A percentile compares a stretch with the other conserved stretches of the same genome.
Evolutionary conservation across 2,329 filamentous ascomycete species (phyloP).

Genomic region (Amauroascus verrucosus): DNA sequence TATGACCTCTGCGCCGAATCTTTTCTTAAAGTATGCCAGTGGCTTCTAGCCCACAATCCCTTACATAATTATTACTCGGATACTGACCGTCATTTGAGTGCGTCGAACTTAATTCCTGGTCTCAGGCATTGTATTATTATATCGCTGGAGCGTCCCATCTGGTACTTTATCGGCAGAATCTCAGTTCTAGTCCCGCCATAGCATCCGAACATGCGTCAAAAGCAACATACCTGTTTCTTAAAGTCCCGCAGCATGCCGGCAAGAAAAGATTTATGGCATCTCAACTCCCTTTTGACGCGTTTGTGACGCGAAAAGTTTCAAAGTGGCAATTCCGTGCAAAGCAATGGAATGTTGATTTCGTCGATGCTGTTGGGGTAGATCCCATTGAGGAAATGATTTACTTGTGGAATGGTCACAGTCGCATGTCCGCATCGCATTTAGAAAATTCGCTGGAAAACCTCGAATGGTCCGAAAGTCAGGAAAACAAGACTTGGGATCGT

Average conservation of each 20-base stretch:
- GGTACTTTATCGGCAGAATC: conserved; percentile 59
- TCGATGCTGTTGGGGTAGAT: conserved; percentile 70
- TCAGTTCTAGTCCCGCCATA: conserved; percentile 27
- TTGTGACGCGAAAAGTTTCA: conserved; percentile 68
- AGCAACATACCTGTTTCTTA: conserved; percentile 60
- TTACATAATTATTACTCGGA: background rate
- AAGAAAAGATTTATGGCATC: conserved; percentile 84
- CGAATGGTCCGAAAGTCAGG: conserved; percentile 56
- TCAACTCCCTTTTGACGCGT: conserved; percentile 81
- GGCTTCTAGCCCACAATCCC: background rate
- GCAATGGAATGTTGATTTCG: conserved; percentile 54
- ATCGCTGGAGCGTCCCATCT: conserved; percentile 69
- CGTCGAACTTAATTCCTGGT: conserved; percentile 80
- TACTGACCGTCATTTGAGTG: conserved; percentile 38
- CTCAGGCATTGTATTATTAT: conserved; percentile 79
- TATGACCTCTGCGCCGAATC: conserved; percentile 63
- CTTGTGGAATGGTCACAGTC: conserved; percentile 81
- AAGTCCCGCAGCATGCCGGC: conserved; percentile 62
- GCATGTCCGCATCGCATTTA: conserved; percentile 60
- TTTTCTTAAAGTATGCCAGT: conserved; percentile 51
- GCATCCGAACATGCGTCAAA: conserved; percentile 50
- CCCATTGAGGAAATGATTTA: conserved; percentile 87
- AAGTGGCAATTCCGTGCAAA: conserved; percentile 79
- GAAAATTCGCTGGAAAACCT: conserved; percentile 54
- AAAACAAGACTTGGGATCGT: conserved; percentile 41